Percentiles rank a stretch among this genome's conserved stretches.
Evolutionary conservation across 805 yeast species (phyloP).

Genomic region (Ogataea methanolica): DNA sequence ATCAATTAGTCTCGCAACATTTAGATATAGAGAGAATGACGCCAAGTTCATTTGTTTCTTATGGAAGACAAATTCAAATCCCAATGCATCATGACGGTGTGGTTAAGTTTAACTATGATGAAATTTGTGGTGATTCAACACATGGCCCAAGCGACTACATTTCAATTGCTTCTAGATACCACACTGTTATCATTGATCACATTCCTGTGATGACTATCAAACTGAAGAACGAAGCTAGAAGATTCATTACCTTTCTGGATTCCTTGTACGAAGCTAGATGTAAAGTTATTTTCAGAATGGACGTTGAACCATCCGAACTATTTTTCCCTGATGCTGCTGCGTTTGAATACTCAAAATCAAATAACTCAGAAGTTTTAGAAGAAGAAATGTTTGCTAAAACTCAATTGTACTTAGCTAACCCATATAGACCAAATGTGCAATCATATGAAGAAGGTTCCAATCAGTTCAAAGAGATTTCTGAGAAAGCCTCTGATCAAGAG

Average conservation of each 20-base stretch:
- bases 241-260: constrained; percentile 63
- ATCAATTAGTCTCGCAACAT: constrained; percentile 23
- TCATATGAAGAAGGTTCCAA: constrained; percentile 50
- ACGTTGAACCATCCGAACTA: constrained; percentile 43
- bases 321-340: constrained; percentile 56
- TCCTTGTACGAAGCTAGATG: constrained; percentile 68
- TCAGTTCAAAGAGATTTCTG: constrained; percentile 24
- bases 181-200: constrained; percentile 52
- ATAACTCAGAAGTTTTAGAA: constrained; percentile 43
- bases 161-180: constrained; percentile 56
- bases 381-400: constrained; percentile 70
- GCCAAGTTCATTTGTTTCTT: constrained; percentile 39
- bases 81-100: constrained; percentile 37
- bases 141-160: constrained; percentile 68
- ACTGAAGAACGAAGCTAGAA: constrained; percentile 63
- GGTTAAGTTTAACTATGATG: constrained; percentile 46
- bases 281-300: constrained; percentile 49
- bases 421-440: constrained; percentile 66
- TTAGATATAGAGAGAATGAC: constrained; percentile 7
- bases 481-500: constrained; percentile 23
- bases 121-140: constrained; percentile 48
- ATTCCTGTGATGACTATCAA: constrained; percentile 55
- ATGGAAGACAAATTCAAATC: constrained; percentile 47
- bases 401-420: constrained; percentile 51
- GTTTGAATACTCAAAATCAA: constrained; percentile 9